A percentile compares a stretch with the other conserved stretches of the same genome.
These are phyloP conservation scores for Coemansia pectinata DNA, from an alignment of 192 early-diverging fungal genomes.

Conservation along the genomic window DNA sequence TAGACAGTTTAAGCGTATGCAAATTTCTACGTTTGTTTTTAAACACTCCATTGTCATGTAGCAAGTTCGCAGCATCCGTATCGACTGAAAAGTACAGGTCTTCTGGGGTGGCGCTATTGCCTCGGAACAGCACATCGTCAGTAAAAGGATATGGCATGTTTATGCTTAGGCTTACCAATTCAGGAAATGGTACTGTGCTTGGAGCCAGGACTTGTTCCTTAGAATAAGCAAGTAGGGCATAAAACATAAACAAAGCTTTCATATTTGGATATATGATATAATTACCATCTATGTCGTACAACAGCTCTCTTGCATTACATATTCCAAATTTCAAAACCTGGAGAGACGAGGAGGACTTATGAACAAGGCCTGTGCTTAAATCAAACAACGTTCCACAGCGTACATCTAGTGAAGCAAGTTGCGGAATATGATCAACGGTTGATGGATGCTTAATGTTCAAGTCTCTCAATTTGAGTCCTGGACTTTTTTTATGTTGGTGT, in stretches of 20 bases:
- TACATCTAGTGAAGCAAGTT: too few species aligned
- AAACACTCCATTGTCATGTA: neutral
- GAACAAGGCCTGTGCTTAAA: neutral
- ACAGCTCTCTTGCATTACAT: neutral
- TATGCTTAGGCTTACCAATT: neutral
- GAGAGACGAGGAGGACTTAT: neutral
- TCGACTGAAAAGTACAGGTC: neutral
- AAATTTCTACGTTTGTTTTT: neutral
- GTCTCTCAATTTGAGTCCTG: too few species aligned
- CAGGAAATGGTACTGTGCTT: conserved; percentile 3
- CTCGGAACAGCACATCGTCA: conserved; percentile 8
- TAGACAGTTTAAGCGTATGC: neutral
- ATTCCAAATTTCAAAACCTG: neutral
- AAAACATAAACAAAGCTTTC: neutral
- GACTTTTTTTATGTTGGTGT: too few species aligned
- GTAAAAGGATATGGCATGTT: conserved; percentile 1
- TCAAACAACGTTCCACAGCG: neutral
- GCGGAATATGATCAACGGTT: too few species aligned
- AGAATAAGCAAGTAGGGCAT: neutral
- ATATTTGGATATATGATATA: neutral
- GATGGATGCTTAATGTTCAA: too few species aligned
- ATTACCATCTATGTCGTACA: neutral
- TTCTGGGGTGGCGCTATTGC: neutral
- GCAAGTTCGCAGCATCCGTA: neutral
- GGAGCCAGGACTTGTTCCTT: neutral